A percentile compares a stretch with the other conserved stretches of the same genome.
phyloP scores from a whole-genome alignment of 2,329 filamentous ascomycete genomes.

The Pezicula neosporulosa region DNA sequence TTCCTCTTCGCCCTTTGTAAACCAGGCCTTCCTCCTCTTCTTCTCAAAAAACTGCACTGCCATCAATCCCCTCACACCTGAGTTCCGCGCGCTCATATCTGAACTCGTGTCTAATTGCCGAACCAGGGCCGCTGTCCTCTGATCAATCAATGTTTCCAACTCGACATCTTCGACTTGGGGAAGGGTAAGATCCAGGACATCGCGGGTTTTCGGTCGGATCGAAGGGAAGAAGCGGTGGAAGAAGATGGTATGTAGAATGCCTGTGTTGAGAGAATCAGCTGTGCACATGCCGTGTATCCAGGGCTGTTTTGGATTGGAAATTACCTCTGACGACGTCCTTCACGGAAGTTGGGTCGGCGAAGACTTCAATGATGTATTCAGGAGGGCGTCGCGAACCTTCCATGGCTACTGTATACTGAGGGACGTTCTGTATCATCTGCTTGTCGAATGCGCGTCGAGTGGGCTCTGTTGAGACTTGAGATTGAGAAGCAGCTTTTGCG shows the following conservation, averaged over 20 bases:
- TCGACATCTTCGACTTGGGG: conserved; percentile 88
- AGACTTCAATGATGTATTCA: conserved; percentile 91
- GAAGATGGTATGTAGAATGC: conserved; percentile 94
- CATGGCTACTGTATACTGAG: conserved; percentile 38
- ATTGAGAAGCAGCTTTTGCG: neutral
- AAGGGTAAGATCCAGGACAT: conserved; percentile 86
- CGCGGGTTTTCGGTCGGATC: conserved; percentile 76
- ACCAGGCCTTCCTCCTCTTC: conserved; percentile 79
- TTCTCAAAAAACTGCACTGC: conserved; percentile 95
- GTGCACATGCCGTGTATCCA: conserved; percentile 1
- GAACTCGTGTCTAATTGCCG: conserved; percentile 68
- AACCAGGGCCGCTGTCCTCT: conserved; percentile 74
- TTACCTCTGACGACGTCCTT: conserved; percentile 90
- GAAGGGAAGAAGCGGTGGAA: conserved; percentile 97
- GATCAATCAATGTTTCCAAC: conserved; percentile 90
- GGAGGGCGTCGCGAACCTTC: conserved; percentile 61
- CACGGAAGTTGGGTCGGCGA: conserved; percentile 85
- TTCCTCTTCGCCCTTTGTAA: conserved; percentile 80
- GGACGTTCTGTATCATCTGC: conserved; percentile 8
- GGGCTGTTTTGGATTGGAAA: conserved; percentile 12
- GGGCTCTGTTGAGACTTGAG: too few species aligned
- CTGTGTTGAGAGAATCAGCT: conserved; percentile 40
- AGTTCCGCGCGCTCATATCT: conserved; percentile 33
- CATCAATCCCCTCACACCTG: conserved; percentile 71
- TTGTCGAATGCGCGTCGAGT: neutral